Evolutionary conservation across 2,329 filamentous ascomycete species (phyloP).

Genomic region (Diaporthe caulivora): DNA sequence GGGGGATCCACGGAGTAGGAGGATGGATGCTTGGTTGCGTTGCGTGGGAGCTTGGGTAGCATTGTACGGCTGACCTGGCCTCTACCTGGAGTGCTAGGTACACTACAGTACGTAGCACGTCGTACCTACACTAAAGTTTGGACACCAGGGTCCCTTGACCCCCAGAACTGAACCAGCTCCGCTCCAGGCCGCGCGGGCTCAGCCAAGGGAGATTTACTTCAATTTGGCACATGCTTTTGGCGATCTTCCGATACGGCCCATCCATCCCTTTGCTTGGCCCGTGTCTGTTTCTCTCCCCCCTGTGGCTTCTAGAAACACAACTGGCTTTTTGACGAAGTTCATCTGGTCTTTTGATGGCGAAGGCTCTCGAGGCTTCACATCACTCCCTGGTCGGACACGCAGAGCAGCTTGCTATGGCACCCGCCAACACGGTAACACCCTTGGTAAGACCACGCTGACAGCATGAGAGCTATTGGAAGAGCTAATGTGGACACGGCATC

Average conservation of each 20-base stretch:
- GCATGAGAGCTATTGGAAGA: slow-evolving; percentile 1
- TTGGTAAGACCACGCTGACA: neutral
- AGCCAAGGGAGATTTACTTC: slow-evolving; percentile 13
- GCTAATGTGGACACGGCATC: slow-evolving; percentile 11
- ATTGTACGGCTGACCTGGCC: slow-evolving; percentile 25
- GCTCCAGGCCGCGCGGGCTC: slow-evolving; percentile 4
- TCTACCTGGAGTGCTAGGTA: no score
- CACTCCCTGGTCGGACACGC: slow-evolving; percentile 10
- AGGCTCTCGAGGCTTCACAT: neutral
- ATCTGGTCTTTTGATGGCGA: neutral
- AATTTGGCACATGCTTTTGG: slow-evolving; percentile 22
- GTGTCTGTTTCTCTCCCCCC: slow-evolving; percentile 1
- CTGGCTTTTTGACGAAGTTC: slow-evolving; percentile 27
- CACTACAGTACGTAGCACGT: no score
- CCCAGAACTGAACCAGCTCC: neutral
- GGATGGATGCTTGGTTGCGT: slow-evolving; percentile 28
- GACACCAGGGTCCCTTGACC: neutral
- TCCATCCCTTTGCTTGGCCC: slow-evolving; percentile 17
- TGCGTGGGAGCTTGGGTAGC: slow-evolving; percentile 28
- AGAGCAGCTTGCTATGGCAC: neutral
- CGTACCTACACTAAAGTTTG: neutral
- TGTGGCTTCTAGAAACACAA: slow-evolving; percentile 3
- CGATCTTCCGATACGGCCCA: slow-evolving; percentile 17
- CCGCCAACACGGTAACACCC: neutral
- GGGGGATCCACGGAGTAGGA: slow-evolving; percentile 41